phyloP scores from a whole-genome alignment of 371 early-diverging fungal species.

The Syncephalastrum sp. region DNA sequence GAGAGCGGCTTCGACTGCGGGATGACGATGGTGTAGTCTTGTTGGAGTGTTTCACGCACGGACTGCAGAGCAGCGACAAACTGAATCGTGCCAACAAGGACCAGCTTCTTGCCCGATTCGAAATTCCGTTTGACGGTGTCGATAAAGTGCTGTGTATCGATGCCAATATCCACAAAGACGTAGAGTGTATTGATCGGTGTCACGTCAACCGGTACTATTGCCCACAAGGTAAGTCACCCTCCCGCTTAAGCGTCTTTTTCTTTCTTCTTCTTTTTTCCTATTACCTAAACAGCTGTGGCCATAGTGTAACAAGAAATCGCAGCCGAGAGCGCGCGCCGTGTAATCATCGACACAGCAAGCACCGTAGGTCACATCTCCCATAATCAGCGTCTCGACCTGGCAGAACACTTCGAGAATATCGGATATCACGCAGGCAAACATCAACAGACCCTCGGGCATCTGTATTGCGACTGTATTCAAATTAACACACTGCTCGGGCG shows the following conservation, averaged over 20 bases:
- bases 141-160: slow-evolving; percentile 93
- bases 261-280: no score
- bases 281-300: slow-evolving; percentile 97
- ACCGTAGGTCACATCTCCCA: slow-evolving; percentile 99
- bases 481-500: background rate
- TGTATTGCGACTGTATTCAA: slow-evolving; percentile 88
- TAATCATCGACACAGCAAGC: slow-evolving; percentile 99
- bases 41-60: slow-evolving; percentile 60
- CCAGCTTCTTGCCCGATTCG: slow-evolving; percentile 68
- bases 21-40: slow-evolving; percentile 67
- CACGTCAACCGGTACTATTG: slow-evolving; percentile 88
- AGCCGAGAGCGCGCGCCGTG: slow-evolving; percentile 89
- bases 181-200: slow-evolving; percentile 96
- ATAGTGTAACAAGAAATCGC: slow-evolving; percentile 99
- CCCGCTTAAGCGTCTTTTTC: no score
- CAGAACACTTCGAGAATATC: slow-evolving; percentile 92
- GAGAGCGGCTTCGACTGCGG: slow-evolving; percentile 97
- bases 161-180: slow-evolving; percentile 99
- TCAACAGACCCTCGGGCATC: slow-evolving; percentile 99
- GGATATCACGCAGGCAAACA: slow-evolving; percentile 91
- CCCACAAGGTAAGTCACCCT: background rate
- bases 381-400: slow-evolving; percentile 89
- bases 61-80: slow-evolving; percentile 91
- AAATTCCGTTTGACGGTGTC: slow-evolving; percentile 88
- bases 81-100: slow-evolving; percentile 96